These are phyloP conservation scores for Periconia macrospinosa DNA, from an alignment of 2,329 filamentous ascomycete species.

Conservation along the genomic window DNA sequence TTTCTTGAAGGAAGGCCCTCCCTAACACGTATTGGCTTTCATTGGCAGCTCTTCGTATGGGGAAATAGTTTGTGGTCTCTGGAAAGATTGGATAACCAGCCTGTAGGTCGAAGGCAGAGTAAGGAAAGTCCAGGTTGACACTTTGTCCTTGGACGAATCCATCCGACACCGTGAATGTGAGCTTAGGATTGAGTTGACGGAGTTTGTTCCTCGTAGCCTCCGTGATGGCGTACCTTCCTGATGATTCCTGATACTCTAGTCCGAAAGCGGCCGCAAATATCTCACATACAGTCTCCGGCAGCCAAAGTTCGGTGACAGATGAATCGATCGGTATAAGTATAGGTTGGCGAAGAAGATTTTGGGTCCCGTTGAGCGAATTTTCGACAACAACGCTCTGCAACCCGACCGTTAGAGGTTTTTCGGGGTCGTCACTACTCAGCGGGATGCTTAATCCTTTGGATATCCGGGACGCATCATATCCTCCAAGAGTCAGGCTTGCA, in stretches of 20 bases:
- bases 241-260: slow-evolving; percentile 34
- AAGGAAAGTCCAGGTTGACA: slow-evolving; percentile 18
- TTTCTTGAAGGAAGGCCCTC: slow-evolving; percentile 42
- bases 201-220: slow-evolving; percentile 31
- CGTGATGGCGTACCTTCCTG: slow-evolving; percentile 41
- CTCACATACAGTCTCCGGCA: slow-evolving; percentile 35
- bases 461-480: neutral
- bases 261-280: slow-evolving; percentile 40
- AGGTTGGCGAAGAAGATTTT: slow-evolving; percentile 1
- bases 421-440: neutral
- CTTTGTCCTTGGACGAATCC: slow-evolving; percentile 13
- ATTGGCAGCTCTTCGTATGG: slow-evolving; percentile 37
- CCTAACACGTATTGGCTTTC: slow-evolving; percentile 39
- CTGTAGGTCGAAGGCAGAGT: slow-evolving; percentile 38
- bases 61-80: slow-evolving; percentile 37
- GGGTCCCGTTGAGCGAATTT: slow-evolving; percentile 15
- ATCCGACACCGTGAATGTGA: slow-evolving; percentile 11
- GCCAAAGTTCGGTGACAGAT: slow-evolving; percentile 41
- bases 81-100: slow-evolving; percentile 20
- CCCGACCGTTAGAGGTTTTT: slow-evolving; percentile 13
- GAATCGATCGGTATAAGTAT: slow-evolving; percentile 28
- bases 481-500: neutral
- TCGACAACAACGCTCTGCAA: slow-evolving; percentile 4
- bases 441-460: neutral
- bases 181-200: slow-evolving; percentile 19